Conservation (phyloP, 208 protist species). For the Porcisia deanei region DNA sequence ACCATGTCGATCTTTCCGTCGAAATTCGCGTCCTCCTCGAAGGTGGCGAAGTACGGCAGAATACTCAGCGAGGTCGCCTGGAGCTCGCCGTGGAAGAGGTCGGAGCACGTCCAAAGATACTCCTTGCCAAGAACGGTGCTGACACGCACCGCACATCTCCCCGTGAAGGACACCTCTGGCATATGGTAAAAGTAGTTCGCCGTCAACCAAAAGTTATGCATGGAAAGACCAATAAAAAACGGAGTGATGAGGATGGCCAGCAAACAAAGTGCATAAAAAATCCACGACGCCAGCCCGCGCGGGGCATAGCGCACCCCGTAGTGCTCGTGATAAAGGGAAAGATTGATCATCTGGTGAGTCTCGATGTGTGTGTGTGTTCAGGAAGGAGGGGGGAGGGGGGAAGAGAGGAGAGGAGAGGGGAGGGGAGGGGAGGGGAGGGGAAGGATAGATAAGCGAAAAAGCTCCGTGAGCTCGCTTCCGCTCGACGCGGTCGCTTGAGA, state of each 20-base stretch:
- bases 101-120: conserved; percentile 79
- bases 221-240: conserved; percentile 61
- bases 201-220: conserved; percentile 81
- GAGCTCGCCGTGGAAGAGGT: conserved; percentile 54
- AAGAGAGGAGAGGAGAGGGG: too few relatives aligned
- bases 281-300: conserved; percentile 51
- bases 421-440: too few relatives aligned
- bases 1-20: conserved; percentile 41
- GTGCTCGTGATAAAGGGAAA: conserved; percentile 68
- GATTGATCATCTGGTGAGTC: conserved; percentile 8
- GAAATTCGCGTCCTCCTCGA: conserved; percentile 48
- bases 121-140: conserved; percentile 61
- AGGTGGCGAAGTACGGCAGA: conserved; percentile 60
- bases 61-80: conserved; percentile 36
- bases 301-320: conserved; percentile 74
- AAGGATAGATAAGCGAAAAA: too few relatives aligned
- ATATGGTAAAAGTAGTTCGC: conserved; percentile 51
- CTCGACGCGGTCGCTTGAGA: too few relatives aligned
- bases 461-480: too few relatives aligned
- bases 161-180: conserved; percentile 57
- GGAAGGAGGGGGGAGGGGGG: too few relatives aligned
- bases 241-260: conserved; percentile 57
- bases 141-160: conserved; percentile 57
- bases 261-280: conserved; percentile 68
- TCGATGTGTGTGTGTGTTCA: not conserved